Base-by-base conservation (phyloP, 108 stramenopile genomes). In the Nannochloropsis salina region DNA sequence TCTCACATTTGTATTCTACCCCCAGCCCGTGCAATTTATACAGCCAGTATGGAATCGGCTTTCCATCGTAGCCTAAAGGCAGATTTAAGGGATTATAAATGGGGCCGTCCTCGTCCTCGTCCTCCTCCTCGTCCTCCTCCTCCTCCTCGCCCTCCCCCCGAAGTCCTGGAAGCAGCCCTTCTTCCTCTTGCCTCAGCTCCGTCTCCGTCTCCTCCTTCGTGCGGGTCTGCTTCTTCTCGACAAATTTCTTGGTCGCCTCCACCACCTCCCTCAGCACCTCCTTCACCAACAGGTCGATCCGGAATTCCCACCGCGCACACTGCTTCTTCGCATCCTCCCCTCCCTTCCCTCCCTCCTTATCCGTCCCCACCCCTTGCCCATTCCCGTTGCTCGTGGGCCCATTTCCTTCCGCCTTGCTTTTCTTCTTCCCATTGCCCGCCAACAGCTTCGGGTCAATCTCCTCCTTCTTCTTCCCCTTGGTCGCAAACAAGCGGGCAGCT, bases 21-120 rank as follows among this genome's bases (percentile, higher is more conserved):
- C 97, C 96, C n/a, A 99, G 93, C 2, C 98, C 98, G 91, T 99
- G 99, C 40, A 99, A 92, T 90, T 98, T 98, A 94, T 97, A 99
- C 42, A 99, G 92, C 99, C 99, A 99, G 85, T 96, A 96, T 2
- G 99, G 97, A 80, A 99, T 99, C 11, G 99, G 99, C 84, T 98
- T 98, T 10, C 99, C 99, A 88, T 98, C 97, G 96, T 96, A 98
- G 81, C 95, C 99, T 42, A 98, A 93, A 9, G 97, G 97, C 18
- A 99, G 93, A 89, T 97, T 97, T 90, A 97, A 95, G 15, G 97
- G 99, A 92, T 99, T 99, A 94, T 99, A 99, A 86, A 98, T 97
- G 10, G 96, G 96, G 22, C 94, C 94, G 84, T 99, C 97, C 11
- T 97, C 96, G 80, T 97, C 96, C 82, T 91, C 91, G 42, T 92